phyloP scores from a whole-genome alignment of 148 eudicot species.

The Linanthus parryae region DNA sequence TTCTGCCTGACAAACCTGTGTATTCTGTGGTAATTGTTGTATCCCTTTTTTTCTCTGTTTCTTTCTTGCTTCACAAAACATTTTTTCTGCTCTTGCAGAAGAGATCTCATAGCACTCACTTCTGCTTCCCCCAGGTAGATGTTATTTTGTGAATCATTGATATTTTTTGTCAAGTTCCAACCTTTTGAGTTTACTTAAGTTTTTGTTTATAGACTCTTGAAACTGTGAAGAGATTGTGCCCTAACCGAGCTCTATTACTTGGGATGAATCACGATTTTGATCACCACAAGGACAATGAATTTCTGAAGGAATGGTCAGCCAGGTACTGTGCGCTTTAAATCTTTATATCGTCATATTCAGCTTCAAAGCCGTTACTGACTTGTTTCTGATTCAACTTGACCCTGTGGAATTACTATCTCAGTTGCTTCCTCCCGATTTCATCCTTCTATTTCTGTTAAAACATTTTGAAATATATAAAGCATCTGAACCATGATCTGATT shows the following conservation, averaged over 20 bases:
- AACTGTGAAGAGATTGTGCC: constrained; percentile 66
- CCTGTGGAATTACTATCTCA: too few relatives aligned
- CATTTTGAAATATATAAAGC: neutral
- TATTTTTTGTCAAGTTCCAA: neutral
- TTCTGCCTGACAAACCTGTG: too few relatives aligned
- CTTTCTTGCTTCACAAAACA: neutral
- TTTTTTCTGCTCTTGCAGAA: constrained; percentile 49
- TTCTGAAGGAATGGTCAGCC: constrained; percentile 66
- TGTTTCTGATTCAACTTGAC: too few relatives aligned
- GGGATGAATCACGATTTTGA: constrained; percentile 93
- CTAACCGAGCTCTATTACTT: constrained; percentile 69
- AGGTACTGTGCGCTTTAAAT: too few relatives aligned
- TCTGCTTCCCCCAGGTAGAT: constrained; percentile 68
- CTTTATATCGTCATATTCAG: too few relatives aligned
- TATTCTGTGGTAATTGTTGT: neutral
- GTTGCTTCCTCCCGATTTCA: neutral
- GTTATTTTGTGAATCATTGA: neutral
- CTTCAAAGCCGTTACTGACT: too few relatives aligned
- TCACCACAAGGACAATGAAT: constrained; percentile 63
- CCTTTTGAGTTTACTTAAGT: neutral
- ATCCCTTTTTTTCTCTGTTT: neutral
- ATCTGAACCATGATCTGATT: neutral
- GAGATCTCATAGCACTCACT: constrained; percentile 53
- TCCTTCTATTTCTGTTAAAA: neutral
- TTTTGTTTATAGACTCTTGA: constrained; percentile 59